phyloP scores from a whole-genome alignment of 73 alveolate genomes.

The Paramecium biaurelia region DNA sequence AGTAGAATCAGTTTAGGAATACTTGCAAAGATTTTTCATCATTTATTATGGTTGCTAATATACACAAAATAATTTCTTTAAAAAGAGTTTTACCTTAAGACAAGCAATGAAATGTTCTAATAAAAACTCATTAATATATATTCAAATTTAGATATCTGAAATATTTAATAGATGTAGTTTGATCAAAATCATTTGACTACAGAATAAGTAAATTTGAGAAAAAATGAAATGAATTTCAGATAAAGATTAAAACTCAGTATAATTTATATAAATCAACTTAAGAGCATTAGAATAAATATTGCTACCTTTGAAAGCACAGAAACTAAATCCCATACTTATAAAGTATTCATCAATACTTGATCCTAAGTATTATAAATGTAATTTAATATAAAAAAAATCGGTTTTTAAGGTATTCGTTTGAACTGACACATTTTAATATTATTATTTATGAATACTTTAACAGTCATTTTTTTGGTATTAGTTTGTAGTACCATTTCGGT shows the following conservation, averaged over 20 bases:
- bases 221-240: neutral
- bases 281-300: neutral
- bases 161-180: too few relatives aligned
- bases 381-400: neutral
- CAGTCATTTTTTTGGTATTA: neutral
- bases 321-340: too few relatives aligned
- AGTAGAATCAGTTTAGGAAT: too few relatives aligned
- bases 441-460: neutral
- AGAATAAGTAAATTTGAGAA: neutral
- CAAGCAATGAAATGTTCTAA: too few relatives aligned
- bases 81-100: too few relatives aligned
- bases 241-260: neutral
- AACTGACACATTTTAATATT: neutral
- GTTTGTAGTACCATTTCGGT: neutral
- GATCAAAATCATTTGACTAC: neutral
- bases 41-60: too few relatives aligned
- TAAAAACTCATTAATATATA: too few relatives aligned
- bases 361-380: neutral
- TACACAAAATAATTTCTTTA: too few relatives aligned
- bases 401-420: neutral
- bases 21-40: too few relatives aligned
- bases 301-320: too few relatives aligned
- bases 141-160: too few relatives aligned
- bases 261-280: too few relatives aligned
- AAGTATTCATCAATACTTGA: neutral